A percentile compares a stretch with the other conserved stretches of the same genome.
These are phyloP conservation scores for Salvia miltiorrhiza DNA, from an alignment of 257 asterid species.

Conservation along the genomic window DNA sequence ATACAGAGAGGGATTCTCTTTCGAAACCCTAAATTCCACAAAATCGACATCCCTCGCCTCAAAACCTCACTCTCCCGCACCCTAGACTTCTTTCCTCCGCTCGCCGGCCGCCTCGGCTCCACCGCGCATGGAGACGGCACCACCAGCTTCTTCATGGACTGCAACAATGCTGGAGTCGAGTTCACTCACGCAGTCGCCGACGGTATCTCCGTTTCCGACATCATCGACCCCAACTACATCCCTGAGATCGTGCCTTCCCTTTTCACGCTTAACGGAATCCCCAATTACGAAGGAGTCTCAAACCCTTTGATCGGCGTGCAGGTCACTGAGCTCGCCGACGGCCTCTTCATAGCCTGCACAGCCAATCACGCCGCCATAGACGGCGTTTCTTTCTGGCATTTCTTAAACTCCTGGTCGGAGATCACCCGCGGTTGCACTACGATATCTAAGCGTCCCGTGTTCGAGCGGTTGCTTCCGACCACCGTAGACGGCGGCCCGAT, in stretches of 20 bases:
- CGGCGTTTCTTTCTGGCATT: slow-evolving; percentile 44
- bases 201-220: slow-evolving; percentile 13
- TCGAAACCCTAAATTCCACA: background rate
- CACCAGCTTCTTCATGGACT: slow-evolving; percentile 6
- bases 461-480: slow-evolving; percentile 25
- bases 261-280: slow-evolving; percentile 20
- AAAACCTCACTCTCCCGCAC: slow-evolving; percentile 24
- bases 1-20: slow-evolving; percentile 23
- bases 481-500: background rate
- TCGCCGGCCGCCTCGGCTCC: slow-evolving; percentile 32
- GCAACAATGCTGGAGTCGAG: slow-evolving; percentile 33
- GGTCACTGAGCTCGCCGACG: slow-evolving; percentile 36
- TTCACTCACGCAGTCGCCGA: slow-evolving; percentile 25
- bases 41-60: slow-evolving; percentile 14
- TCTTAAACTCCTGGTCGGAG: slow-evolving; percentile 47
- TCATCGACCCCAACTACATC: background rate
- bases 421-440: slow-evolving; percentile 27
- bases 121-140: background rate
- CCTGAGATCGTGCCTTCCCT: slow-evolving; percentile 31
- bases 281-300: background rate
- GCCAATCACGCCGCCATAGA: slow-evolving; percentile 36
- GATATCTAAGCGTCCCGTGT: slow-evolving; percentile 21
- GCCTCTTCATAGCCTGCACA: slow-evolving; percentile 36
- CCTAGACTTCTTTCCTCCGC: slow-evolving; percentile 32
- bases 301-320: slow-evolving; percentile 32